A percentile compares a stretch with the other conserved stretches of the same genome.
Evolutionary conservation across 805 yeast genomes (phyloP).

Genomic region (Yamadazyma laniorum): DNA sequence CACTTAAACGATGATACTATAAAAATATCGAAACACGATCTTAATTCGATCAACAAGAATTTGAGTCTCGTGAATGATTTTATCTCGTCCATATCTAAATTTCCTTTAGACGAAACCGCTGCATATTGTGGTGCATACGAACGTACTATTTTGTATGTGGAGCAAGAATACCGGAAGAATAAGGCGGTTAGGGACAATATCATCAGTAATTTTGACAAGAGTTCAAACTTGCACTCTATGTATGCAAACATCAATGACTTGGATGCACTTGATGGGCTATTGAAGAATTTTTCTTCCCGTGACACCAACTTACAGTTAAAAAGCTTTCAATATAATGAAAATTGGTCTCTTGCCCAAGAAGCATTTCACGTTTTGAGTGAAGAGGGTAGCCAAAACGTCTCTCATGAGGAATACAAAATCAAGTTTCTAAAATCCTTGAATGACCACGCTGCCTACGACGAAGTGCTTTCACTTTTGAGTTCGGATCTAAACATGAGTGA

Average conservation of each 20-base stretch:
- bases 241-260: constrained; percentile 86
- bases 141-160: constrained; percentile 81
- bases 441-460: constrained; percentile 73
- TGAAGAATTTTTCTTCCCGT: constrained; percentile 67
- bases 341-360: constrained; percentile 85
- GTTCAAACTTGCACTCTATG: constrained; percentile 63
- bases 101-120: constrained; percentile 71
- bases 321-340: constrained; percentile 79
- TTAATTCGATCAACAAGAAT: constrained; percentile 17
- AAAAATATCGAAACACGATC: constrained; percentile 2
- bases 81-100: constrained; percentile 58
- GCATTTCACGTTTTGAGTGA: constrained; percentile 69
- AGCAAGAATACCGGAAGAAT: constrained; percentile 59
- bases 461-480: constrained; percentile 53
- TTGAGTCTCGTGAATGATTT: constrained; percentile 42
- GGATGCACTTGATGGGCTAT: constrained; percentile 85
- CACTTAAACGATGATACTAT: constrained; percentile 14
- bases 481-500: constrained; percentile 24
- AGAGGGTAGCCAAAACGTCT: constrained; percentile 33
- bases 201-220: constrained; percentile 34
- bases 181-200: constrained; percentile 14
- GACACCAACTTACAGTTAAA: constrained; percentile 62
- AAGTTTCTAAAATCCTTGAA: constrained; percentile 68
- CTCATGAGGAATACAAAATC: constrained; percentile 41
- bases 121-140: constrained; percentile 84